phyloP scores from a whole-genome alignment of 192 early-diverging fungal genomes.

The Spizellomyces sp. region DNA sequence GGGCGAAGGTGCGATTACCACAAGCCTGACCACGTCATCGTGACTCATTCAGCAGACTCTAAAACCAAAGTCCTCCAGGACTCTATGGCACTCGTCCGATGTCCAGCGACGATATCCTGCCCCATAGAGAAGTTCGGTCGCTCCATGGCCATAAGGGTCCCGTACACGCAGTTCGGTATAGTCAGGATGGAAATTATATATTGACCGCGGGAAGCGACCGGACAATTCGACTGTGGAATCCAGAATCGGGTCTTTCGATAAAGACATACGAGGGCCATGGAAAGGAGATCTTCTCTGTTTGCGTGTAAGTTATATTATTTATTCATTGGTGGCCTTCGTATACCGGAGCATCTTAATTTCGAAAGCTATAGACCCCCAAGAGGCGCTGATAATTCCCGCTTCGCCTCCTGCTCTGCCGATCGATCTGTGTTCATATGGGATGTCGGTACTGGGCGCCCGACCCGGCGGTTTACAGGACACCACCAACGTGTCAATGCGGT shows the following conservation, averaged over 20 bases:
- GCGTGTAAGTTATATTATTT: slow-evolving; percentile 54
- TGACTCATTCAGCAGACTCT: too few species aligned
- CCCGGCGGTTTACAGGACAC: slow-evolving; percentile 80
- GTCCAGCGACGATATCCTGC: too few species aligned
- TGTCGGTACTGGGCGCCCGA: slow-evolving; percentile 68
- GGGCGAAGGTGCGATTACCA: too few species aligned
- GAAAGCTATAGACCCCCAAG: slow-evolving; percentile 10
- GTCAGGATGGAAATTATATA: slow-evolving; percentile 76
- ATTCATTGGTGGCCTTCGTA: slow-evolving; percentile 5
- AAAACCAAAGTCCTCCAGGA: too few species aligned
- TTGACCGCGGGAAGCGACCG: slow-evolving; percentile 82
- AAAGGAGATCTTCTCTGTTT: slow-evolving; percentile 74
- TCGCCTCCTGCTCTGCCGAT: slow-evolving; percentile 85
- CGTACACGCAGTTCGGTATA: slow-evolving; percentile 69
- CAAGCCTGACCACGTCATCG: too few species aligned
- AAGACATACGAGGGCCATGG: slow-evolving; percentile 86
- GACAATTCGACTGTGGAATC: slow-evolving; percentile 57
- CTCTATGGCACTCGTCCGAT: too few species aligned
- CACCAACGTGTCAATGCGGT: slow-evolving; percentile 83
- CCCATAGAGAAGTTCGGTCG: too few species aligned
- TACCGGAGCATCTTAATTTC: background rate
- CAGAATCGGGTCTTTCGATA: slow-evolving; percentile 65
- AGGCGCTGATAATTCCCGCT: slow-evolving; percentile 47
- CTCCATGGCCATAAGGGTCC: slow-evolving; percentile 69
- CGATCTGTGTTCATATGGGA: slow-evolving; percentile 87